Evolutionary conservation across 2,329 filamentous ascomycete genomes (phyloP).

Genomic region (Trichophyton simii): DNA sequence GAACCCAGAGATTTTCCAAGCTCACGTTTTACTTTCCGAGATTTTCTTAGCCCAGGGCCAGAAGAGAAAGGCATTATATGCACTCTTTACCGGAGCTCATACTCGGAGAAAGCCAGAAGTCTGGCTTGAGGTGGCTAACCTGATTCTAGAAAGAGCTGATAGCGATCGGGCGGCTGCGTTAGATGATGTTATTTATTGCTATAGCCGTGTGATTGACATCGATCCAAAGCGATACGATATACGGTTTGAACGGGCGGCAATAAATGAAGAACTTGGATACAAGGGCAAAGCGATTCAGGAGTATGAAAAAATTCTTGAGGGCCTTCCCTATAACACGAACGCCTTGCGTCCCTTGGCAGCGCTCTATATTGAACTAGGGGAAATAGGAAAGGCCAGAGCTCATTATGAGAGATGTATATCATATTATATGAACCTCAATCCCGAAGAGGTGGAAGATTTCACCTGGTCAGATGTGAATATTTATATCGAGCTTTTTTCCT

Average conservation of each 20-base stretch:
- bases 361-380: conserved; percentile 41
- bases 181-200: conserved; percentile 42
- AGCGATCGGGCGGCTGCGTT: conserved; percentile 32
- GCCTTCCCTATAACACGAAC: conserved; percentile 41
- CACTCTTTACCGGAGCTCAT: conserved; percentile 46
- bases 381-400: conserved; percentile 37
- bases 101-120: conserved; percentile 43
- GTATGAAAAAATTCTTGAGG: conserved; percentile 43
- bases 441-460: conserved; percentile 35
- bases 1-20: conserved; percentile 51
- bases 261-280: conserved; percentile 41
- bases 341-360: conserved; percentile 46
- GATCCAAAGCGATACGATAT: conserved; percentile 41
- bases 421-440: conserved; percentile 34
- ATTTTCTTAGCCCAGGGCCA: conserved; percentile 46
- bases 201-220: conserved; percentile 42
- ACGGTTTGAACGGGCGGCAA: conserved; percentile 43
- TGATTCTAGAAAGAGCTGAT: conserved; percentile 39
- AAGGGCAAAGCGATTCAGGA: conserved; percentile 37
- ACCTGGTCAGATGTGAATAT: conserved; percentile 76
- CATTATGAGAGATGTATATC: conserved; percentile 43
- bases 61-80: conserved; percentile 43
- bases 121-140: conserved; percentile 46
- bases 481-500: conserved; percentile 68
- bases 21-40: conserved; percentile 49